phyloP scores from a whole-genome alignment of 257 asterid genomes.

The Echium plantagineum region DNA sequence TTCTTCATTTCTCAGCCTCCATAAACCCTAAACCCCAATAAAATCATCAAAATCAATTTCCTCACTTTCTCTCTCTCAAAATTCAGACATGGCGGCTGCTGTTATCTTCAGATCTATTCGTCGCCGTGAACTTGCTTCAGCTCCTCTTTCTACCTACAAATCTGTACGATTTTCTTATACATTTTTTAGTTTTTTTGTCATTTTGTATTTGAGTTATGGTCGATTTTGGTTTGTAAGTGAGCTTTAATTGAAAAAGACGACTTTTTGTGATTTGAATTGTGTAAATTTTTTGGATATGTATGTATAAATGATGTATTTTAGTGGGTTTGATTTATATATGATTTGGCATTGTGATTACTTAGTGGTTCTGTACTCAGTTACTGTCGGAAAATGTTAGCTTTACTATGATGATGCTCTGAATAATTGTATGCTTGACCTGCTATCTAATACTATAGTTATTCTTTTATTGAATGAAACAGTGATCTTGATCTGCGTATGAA shows the following conservation, averaged over 20 bases:
- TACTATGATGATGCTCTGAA: not conserved
- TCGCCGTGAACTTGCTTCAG: constrained; percentile 12
- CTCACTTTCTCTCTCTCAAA: not conserved
- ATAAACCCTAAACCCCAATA: constrained; percentile 34
- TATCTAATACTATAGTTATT: too few species aligned
- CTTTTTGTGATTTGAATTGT: too few species aligned
- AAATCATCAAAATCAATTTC: constrained; percentile 16
- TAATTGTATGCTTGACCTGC: too few species aligned
- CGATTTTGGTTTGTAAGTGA: too few species aligned
- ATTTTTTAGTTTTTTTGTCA: not conserved
- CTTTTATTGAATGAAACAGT: too few species aligned
- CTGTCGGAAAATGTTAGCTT: not conserved
- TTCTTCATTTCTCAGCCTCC: not conserved
- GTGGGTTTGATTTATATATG: too few species aligned
- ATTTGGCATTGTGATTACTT: too few species aligned
- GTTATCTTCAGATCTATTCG: constrained; percentile 19
- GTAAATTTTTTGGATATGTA: too few species aligned
- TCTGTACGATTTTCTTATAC: constrained; percentile 1
- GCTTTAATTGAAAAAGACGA: too few species aligned
- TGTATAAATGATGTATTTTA: too few species aligned
- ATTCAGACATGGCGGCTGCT: constrained; percentile 40
- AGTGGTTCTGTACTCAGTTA: too few species aligned
- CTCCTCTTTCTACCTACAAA: constrained; percentile 10
- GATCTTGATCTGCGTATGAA: not conserved
- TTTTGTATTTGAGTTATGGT: too few species aligned